These are phyloP conservation scores for Cucurbita maxima DNA, from an alignment of 306 rosid genomes.

Conservation along the genomic window DNA sequence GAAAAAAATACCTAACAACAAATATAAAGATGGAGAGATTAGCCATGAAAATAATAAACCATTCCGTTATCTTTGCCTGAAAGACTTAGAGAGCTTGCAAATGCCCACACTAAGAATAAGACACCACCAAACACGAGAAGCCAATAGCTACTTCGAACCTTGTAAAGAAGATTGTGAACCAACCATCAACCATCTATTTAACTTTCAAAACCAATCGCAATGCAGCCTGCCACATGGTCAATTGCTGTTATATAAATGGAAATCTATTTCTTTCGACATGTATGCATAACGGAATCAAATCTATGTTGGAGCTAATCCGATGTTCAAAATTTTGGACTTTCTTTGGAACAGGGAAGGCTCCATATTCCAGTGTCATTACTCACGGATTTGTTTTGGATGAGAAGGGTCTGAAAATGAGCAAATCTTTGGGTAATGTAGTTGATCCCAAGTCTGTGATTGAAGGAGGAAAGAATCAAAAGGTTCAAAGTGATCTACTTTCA, in stretches of 20 bases:
- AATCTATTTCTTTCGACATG: neutral
- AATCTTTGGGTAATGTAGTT: slow-evolving; percentile 92
- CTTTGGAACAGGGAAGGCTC: slow-evolving; percentile 74
- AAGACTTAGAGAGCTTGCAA: too few relatives aligned
- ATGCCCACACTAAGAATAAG: too few relatives aligned
- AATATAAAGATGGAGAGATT: too few relatives aligned
- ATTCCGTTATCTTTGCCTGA: too few relatives aligned
- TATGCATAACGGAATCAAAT: neutral
- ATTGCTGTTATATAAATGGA: neutral
- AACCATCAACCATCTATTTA: too few relatives aligned
- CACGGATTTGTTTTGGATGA: slow-evolving; percentile 98
- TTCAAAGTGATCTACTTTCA: slow-evolving; percentile 9
- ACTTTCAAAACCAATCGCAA: too few relatives aligned
- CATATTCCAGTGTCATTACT: slow-evolving; percentile 75
- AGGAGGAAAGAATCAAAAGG: slow-evolving; percentile 95
- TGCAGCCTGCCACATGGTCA: too few relatives aligned
- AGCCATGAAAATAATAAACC: too few relatives aligned
- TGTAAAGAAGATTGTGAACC: too few relatives aligned
- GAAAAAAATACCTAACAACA: too few relatives aligned
- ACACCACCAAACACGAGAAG: too few relatives aligned
- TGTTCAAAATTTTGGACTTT: slow-evolving; percentile 20
- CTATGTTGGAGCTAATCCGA: slow-evolving; percentile 1
- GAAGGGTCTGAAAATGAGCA: slow-evolving; percentile 97
- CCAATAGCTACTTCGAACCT: too few relatives aligned
- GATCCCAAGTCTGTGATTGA: slow-evolving; percentile 76